Evolutionary conservation across 2,329 filamentous ascomycete species (phyloP), one percentile per base, ranked within the genome.

Genomic region (Paecilomyces variotii): DNA sequence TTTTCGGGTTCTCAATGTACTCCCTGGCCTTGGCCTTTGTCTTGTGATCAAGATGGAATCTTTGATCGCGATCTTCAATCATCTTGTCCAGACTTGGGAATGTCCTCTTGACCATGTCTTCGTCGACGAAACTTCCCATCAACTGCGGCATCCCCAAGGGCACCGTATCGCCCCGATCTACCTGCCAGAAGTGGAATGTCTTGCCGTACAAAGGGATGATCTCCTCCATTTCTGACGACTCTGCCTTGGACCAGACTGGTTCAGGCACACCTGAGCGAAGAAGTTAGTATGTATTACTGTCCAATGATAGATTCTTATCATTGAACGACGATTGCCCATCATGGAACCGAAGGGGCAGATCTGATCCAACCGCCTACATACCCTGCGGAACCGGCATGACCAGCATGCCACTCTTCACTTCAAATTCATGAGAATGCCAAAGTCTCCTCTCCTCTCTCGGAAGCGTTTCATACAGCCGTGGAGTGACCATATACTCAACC

Each of bases 121-220:
- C 63, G 14, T 67, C 65, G 2, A 62, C 70, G 62, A 79, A 86
- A 66, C 85, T 87, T 61, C 80, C 84, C 83, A 89, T 87, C 63
- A 88, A 72, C 72, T 86, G 74, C 57, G 86, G 85, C 61, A 74
- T 69, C 0, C 86, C 85, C 62, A 87, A 67, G 1, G 86, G 86
- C 57, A 88, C 67, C 56, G 76, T 72, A 67, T 93, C 84, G 0
- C 89, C 89, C 4, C 83, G 78, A 74, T 95, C 90, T 14, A 87
- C 84, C 80, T 95, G 89, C 91, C 91, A 96, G 50, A 94, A 79
- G 70, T 96, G 90, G 72, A 88, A 94, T 0, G 87, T 84, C 70
- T 96, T 96, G 9, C 91, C 91, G 68, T 95, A 95, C 2, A 94
- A 71, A 0, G 82, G 79, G 2, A 90, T 76, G 0, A 94, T 80